A percentile compares a stretch with the other conserved stretches of the same genome.
phyloP scores from a whole-genome alignment of 176 grass and related monocot genomes.

The Canna indica region DNA sequence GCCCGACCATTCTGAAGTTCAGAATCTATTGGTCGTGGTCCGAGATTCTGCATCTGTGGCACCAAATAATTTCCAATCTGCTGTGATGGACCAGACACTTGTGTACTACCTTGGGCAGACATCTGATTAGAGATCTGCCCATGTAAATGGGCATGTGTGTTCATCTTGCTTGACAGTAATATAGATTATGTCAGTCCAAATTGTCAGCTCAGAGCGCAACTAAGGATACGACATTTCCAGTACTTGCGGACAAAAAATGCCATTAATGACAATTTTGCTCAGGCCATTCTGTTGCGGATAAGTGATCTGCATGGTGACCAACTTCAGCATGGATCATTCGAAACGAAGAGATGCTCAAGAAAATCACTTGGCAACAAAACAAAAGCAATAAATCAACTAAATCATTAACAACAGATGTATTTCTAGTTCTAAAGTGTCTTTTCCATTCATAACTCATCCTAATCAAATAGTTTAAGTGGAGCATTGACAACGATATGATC shows the following conservation, averaged over 20 bases:
- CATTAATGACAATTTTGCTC: background rate
- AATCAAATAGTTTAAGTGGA: no score
- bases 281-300: background rate
- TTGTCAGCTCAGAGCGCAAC: background rate
- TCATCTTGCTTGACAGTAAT: slow-evolving; percentile 24
- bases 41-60: slow-evolving; percentile 30
- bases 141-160: slow-evolving; percentile 58
- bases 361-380: background rate
- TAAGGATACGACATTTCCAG: background rate
- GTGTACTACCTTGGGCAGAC: slow-evolving; percentile 28
- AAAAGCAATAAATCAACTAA: background rate
- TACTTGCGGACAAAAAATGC: background rate
- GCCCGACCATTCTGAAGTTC: slow-evolving; percentile 28
- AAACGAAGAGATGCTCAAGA: background rate
- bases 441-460: no score
- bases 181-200: background rate
- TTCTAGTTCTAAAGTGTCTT: background rate
- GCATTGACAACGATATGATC: no score
- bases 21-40: slow-evolving; percentile 22
- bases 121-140: slow-evolving; percentile 49
- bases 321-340: background rate
- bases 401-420: background rate
- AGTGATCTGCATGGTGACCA: background rate
- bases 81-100: slow-evolving; percentile 25
- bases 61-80: slow-evolving; percentile 18